Evolutionary conservation across 768 basidiomycete genomes (phyloP), one percentile per base, ranked within the genome.

Genomic region (Boletus edulis): DNA sequence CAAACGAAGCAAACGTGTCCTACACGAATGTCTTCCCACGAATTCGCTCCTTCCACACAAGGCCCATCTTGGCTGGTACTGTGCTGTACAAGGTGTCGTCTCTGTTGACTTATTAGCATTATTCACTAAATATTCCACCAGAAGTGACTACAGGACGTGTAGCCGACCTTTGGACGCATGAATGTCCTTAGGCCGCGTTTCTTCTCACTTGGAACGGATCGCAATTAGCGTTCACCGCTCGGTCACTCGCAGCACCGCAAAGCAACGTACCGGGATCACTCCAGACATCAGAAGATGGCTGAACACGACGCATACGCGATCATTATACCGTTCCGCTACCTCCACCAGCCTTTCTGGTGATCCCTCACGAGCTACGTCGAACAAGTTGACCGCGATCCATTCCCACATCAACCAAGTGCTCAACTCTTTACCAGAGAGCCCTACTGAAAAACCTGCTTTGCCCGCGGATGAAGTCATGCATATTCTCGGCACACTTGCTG

Each of bases 141-240:
- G 57, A 53, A 44, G 51, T n/a, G n/a, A 20, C 44, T 49, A 27
- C 53, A 52, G 46, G 48, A 57, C 57, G 58, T 43, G 59, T 57
- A 62, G 46, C 53, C 44, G 52, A 60, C 13, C 35, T 54, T 51
- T 49, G 56, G 51, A 59, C 72, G 81, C 73, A 83, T 87, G 85
- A 83, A 86, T 87, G 82, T 82, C 76, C 78, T 68, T 78, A 48
- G 40, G 61, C 41, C 65, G 74, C 69, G 76, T 63, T 76, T 73
- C 61, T 63, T 66, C 34, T 60, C 69, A 64, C 15, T 37, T 71
- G 13, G 68, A 68, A 56, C 65, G 67, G 22, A 61, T 67, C 49
- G 67, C 65, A 47, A 52, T 66, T 49, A 50, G 32, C 55, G 61
- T 65, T 56, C 59, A 52, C 51, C 69, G 69, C 51, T 61, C 64